Percentiles rank a stretch among this genome's conserved stretches.
These are phyloP conservation scores for Monosporascus sp. DNA, from an alignment of 2,329 filamentous ascomycete species.

Conservation along the genomic window DNA sequence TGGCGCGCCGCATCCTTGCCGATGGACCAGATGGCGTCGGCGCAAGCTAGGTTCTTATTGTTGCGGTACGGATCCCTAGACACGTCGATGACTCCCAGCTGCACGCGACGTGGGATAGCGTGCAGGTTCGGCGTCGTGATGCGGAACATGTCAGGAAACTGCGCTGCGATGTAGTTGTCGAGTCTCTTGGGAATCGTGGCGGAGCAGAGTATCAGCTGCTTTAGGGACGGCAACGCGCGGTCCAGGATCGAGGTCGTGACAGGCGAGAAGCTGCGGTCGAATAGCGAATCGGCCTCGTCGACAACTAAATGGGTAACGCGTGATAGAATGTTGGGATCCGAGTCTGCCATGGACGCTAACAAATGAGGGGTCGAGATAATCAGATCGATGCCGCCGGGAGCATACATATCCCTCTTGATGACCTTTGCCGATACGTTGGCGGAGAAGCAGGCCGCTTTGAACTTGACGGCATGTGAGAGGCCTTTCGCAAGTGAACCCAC, in stretches of 20 bases:
- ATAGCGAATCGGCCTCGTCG: slow-evolving; percentile 92
- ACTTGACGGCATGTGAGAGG: slow-evolving; percentile 81
- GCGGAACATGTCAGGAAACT: slow-evolving; percentile 77
- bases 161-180: slow-evolving; percentile 74
- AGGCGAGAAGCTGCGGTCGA: slow-evolving; percentile 87
- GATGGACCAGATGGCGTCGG: slow-evolving; percentile 90
- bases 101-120: slow-evolving; percentile 89
- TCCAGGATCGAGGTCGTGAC: slow-evolving; percentile 80
- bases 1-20: slow-evolving; percentile 65
- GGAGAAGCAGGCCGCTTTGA: slow-evolving; percentile 77
- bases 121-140: slow-evolving; percentile 95
- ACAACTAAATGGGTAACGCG: slow-evolving; percentile 83
- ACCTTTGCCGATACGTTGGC: slow-evolving; percentile 69
- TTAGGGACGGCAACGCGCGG: slow-evolving; percentile 71
- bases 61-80: slow-evolving; percentile 89
- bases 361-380: slow-evolving; percentile 86
- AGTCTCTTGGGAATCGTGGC: slow-evolving; percentile 90
- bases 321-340: slow-evolving; percentile 88
- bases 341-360: slow-evolving; percentile 79
- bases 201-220: slow-evolving; percentile 87
- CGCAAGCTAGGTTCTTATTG: slow-evolving; percentile 89
- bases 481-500: slow-evolving; percentile 76
- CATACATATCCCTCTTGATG: slow-evolving; percentile 82
- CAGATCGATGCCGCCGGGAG: slow-evolving; percentile 74
- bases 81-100: slow-evolving; percentile 88